Evolutionary conservation across 106 monocot genomes (phyloP).

Genomic region (Gastrodia elata): DNA sequence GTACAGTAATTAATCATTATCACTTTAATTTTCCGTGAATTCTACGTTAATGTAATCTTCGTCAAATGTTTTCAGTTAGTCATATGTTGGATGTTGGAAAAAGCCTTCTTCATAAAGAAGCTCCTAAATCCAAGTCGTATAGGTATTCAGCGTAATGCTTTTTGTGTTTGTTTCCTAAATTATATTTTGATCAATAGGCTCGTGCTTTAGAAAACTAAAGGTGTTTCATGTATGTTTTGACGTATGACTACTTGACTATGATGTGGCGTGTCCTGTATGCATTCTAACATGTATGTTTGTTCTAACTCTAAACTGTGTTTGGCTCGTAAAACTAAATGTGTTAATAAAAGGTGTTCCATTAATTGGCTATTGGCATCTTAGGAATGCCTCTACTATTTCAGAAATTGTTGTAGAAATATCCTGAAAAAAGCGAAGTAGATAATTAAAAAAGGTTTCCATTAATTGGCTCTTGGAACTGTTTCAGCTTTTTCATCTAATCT

Average conservation of each 20-base stretch:
- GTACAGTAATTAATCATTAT: not conserved
- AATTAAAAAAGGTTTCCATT: too few relatives aligned
- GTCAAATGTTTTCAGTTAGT: slow-evolving; percentile 24
- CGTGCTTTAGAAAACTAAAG: not conserved
- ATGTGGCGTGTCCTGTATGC: not conserved
- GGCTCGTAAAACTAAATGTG: too few relatives aligned
- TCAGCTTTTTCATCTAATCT: too few relatives aligned
- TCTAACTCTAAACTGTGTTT: not conserved
- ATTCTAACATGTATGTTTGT: not conserved
- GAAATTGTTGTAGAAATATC: too few relatives aligned
- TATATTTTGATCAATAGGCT: not conserved
- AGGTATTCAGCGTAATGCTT: slow-evolving; percentile 21
- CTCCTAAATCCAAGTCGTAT: slow-evolving; percentile 30
- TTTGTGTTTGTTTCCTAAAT: not conserved
- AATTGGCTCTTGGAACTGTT: too few relatives aligned
- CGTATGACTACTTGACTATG: not conserved
- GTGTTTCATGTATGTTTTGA: not conserved
- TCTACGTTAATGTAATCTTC: not conserved
- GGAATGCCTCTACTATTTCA: too few relatives aligned
- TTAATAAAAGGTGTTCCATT: too few relatives aligned
- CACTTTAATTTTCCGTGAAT: not conserved
- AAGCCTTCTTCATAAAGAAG: slow-evolving; percentile 39
- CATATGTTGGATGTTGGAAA: slow-evolving; percentile 53
- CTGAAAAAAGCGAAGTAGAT: too few relatives aligned
- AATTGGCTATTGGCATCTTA: too few relatives aligned